A percentile compares a stretch with the other conserved stretches of the same genome.
phyloP scores from a whole-genome alignment of 2,329 filamentous ascomycete genomes.

The Colletotrichum lupini region DNA sequence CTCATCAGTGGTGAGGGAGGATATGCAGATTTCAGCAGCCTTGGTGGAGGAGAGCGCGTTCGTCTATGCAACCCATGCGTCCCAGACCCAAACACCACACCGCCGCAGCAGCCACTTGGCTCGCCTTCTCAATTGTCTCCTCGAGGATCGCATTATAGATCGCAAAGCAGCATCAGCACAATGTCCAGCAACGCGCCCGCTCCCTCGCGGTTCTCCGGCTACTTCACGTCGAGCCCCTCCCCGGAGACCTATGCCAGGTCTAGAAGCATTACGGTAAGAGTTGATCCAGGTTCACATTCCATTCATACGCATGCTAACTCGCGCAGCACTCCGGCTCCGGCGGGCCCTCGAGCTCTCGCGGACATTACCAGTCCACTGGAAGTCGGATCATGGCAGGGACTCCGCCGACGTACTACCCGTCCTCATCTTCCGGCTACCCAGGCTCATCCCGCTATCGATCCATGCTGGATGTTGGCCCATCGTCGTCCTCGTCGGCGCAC shows the following conservation, averaged over 20 bases:
- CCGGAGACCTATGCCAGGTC: conserved; percentile 46
- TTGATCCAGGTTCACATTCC: neutral
- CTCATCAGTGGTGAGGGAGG: conserved; percentile 53
- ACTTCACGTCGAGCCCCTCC: conserved; percentile 46
- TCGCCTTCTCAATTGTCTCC: conserved; percentile 47
- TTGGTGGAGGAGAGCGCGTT: conserved; percentile 67
- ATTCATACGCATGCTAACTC: conserved; percentile 26
- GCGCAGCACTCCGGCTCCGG: conserved; percentile 40
- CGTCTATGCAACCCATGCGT: conserved; percentile 72
- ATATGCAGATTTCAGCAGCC: conserved; percentile 55
- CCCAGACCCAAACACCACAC: conserved; percentile 69
- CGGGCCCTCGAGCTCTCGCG: conserved; percentile 41
- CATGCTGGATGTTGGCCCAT: conserved; percentile 45
- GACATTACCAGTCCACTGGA: conserved; percentile 48
- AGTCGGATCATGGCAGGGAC: conserved; percentile 54
- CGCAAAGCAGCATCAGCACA: conserved; percentile 56
- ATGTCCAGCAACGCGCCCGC: conserved; percentile 43
- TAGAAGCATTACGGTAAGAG: conserved; percentile 33
- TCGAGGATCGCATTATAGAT: conserved; percentile 54
- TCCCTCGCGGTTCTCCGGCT: conserved; percentile 48
- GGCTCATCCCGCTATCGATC: conserved; percentile 42
- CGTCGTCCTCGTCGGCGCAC: conserved; percentile 49
- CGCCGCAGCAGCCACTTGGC: conserved; percentile 56
- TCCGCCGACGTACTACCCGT: conserved; percentile 48
- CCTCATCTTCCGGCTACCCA: conserved; percentile 38